Percentiles rank a stretch among this genome's conserved stretches.
These are phyloP conservation scores for Talaromyces islandicus DNA, from an alignment of 2,329 filamentous ascomycete genomes.

Conservation along the genomic window DNA sequence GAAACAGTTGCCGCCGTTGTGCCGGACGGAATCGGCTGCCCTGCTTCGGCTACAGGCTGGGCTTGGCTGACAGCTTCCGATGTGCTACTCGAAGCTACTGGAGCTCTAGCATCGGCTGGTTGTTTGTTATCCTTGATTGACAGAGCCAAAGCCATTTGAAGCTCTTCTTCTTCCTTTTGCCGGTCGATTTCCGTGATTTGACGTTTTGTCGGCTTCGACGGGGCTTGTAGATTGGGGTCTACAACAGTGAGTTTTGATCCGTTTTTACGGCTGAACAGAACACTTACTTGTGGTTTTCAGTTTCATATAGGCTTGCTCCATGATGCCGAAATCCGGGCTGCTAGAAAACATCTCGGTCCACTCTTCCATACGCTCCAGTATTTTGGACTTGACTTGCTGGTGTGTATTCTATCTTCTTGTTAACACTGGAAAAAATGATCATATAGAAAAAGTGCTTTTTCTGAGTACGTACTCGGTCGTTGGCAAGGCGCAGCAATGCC, in stretches of 20 bases:
- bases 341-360: conserved; percentile 93
- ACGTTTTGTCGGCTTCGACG: conserved; percentile 88
- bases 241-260: conserved; percentile 18
- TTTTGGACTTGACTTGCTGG: conserved; percentile 93
- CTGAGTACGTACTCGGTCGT: conserved; percentile 57
- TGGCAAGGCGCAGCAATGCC: conserved; percentile 80
- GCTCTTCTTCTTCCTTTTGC: conserved; percentile 92
- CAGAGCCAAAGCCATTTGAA: conserved; percentile 90
- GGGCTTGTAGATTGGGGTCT: conserved; percentile 86
- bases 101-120: conserved; percentile 31
- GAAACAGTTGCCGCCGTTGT: conserved; percentile 96
- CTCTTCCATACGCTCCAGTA: conserved; percentile 90
- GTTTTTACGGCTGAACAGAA: background rate
- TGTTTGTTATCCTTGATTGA: conserved; percentile 77
- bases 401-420: conserved; percentile 64
- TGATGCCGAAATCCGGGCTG: conserved; percentile 89
- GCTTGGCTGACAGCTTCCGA: conserved; percentile 29
- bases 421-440: background rate
- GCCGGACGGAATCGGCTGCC: conserved; percentile 62
- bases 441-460: background rate
- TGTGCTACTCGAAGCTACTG: conserved; percentile 24
- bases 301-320: conserved; percentile 89
- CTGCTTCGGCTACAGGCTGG: conserved; percentile 25
- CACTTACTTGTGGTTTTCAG: conserved; percentile 63
- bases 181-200: conserved; percentile 84